These are phyloP conservation scores for Trypanosoma boissoni DNA, from an alignment of 208 protist genomes.

Conservation along the genomic window DNA sequence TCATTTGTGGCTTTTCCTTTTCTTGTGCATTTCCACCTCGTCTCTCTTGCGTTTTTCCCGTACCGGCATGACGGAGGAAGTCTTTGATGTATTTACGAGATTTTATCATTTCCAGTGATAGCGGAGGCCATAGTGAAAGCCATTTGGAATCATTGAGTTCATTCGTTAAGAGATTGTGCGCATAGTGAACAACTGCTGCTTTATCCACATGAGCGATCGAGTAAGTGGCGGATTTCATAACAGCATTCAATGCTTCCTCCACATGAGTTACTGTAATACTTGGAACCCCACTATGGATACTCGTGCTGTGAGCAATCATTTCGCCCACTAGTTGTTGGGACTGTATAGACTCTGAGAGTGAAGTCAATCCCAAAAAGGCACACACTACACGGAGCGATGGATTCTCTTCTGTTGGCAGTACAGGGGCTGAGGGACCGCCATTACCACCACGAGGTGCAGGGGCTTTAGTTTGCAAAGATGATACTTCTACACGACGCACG, in stretches of 20 bases:
- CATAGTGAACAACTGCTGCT: not conserved
- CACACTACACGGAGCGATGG: not conserved
- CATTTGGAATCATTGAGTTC: not conserved
- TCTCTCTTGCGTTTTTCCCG: not conserved
- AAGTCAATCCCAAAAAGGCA: too few species aligned
- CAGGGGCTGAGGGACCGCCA: too few species aligned
- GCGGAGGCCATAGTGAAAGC: conserved; percentile 20
- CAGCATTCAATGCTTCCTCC: too few species aligned
- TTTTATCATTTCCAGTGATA: conserved; percentile 18
- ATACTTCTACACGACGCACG: conserved; percentile 18
- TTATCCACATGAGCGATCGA: too few species aligned
- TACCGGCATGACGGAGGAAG: not conserved
- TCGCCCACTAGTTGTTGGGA: conserved; percentile 7
- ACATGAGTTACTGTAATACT: too few species aligned
- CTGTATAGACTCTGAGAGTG: not conserved
- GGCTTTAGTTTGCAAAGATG: not conserved
- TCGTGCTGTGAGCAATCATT: conserved; percentile 10
- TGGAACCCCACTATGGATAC: not conserved
- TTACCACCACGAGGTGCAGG: not conserved
- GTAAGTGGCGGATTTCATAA: too few species aligned
- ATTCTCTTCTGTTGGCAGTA: not conserved
- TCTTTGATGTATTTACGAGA: conserved; percentile 13
- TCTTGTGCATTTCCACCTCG: too few species aligned
- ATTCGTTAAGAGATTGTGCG: not conserved
- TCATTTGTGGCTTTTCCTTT: not conserved